These are phyloP conservation scores for Paecilomyces niveus DNA, from an alignment of 2,329 filamentous ascomycete species.

Conservation along the genomic window DNA sequence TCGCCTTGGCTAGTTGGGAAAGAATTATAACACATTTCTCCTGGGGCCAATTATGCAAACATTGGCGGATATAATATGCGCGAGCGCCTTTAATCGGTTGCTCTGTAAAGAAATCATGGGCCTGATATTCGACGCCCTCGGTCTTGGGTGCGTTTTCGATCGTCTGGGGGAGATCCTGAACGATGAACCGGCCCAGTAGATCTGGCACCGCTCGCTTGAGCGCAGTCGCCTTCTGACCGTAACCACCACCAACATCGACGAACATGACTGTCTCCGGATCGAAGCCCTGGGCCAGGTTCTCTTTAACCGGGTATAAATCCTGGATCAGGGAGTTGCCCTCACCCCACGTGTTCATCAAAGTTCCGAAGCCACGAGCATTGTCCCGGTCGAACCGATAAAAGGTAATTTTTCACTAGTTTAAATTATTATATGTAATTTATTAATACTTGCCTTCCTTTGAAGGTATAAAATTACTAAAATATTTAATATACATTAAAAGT, in stretches of 20 bases:
- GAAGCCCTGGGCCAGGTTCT: background rate
- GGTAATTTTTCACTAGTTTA: no score
- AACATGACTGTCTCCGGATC: constrained; percentile 1
- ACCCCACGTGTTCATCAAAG: constrained; percentile 34
- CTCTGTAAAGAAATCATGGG: constrained; percentile 12
- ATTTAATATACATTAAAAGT: no score
- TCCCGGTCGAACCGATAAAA: no score
- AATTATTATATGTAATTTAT: no score
- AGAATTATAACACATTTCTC: constrained; percentile 13
- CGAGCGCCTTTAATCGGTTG: constrained; percentile 15
- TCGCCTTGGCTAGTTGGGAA: background rate
- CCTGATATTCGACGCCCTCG: background rate
- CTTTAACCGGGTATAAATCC: constrained; percentile 1
- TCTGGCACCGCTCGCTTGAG: background rate
- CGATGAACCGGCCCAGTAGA: background rate
- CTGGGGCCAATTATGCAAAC: constrained; percentile 19
- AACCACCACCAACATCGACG: background rate
- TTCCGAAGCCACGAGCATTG: constrained; percentile 36
- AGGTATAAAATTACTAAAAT: no score
- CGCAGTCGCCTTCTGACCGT: constrained; percentile 1
- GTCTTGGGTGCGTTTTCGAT: background rate
- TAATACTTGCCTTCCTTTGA: no score
- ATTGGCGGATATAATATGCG: constrained; percentile 19
- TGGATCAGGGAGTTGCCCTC: background rate
- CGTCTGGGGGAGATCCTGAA: background rate